phyloP scores from a whole-genome alignment of 768 basidiomycete species.

The Leucocoprinus sp. region DNA sequence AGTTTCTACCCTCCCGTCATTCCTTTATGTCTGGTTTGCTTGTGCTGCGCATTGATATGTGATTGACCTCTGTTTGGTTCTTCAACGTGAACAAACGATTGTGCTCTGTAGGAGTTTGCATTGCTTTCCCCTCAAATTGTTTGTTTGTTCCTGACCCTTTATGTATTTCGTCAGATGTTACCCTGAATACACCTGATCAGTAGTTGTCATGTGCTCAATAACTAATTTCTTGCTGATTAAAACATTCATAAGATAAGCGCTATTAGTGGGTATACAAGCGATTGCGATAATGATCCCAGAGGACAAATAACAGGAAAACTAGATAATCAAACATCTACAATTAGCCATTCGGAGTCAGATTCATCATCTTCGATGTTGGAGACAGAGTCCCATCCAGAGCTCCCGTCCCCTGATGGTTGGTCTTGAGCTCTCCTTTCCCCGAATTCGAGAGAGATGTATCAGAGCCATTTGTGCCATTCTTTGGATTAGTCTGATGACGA shows the following conservation, averaged over 20 bases:
- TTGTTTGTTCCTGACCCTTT: slow-evolving; percentile 17
- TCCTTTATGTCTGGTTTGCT: slow-evolving; percentile 22
- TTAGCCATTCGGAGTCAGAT: slow-evolving; percentile 91
- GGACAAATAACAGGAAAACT: not conserved
- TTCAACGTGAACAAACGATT: slow-evolving; percentile 16
- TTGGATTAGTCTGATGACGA: slow-evolving; percentile 52
- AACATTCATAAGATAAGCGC: slow-evolving; percentile 17
- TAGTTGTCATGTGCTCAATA: not conserved
- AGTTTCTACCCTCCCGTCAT: slow-evolving; percentile 17
- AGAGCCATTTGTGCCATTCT: slow-evolving; percentile 35
- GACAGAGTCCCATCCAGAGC: slow-evolving; percentile 70
- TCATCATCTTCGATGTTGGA: slow-evolving; percentile 59
- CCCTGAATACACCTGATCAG: slow-evolving; percentile 1
- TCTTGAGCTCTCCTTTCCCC: slow-evolving; percentile 65
- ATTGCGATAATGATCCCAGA: slow-evolving; percentile 1
- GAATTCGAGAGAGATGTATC: slow-evolving; percentile 31
- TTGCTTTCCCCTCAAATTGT: slow-evolving; percentile 2
- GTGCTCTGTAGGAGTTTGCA: slow-evolving; percentile 13
- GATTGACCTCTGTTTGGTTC: slow-evolving; percentile 13
- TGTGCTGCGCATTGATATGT: slow-evolving; percentile 9
- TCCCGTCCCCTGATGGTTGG: slow-evolving; percentile 34
- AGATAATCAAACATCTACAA: slow-evolving; percentile 39
- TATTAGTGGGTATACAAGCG: slow-evolving; percentile 27
- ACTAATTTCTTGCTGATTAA: slow-evolving; percentile 9
- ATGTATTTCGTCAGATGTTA: slow-evolving; percentile 14